phyloP scores from a whole-genome alignment of 805 yeast genomes.

The Metschnikowia lochheadii region DNA sequence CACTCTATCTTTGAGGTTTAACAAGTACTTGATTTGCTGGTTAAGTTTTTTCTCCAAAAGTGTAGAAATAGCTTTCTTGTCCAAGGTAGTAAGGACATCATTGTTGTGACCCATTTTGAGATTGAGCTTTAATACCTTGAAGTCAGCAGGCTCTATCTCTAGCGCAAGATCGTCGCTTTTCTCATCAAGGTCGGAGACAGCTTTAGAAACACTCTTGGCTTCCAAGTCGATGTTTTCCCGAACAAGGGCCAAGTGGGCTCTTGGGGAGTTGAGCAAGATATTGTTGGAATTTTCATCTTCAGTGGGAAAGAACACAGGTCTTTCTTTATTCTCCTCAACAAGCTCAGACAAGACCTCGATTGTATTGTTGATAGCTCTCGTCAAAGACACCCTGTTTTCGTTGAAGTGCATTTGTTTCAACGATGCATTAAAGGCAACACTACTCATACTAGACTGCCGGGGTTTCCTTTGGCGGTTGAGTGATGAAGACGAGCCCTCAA shows the following conservation, averaged over 20 bases:
- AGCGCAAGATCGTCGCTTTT: constrained; percentile 17
- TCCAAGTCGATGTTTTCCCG: constrained; percentile 33
- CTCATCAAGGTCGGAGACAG: constrained; percentile 12
- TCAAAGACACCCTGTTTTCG: constrained; percentile 62
- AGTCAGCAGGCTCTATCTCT: constrained; percentile 25
- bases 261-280: constrained; percentile 43
- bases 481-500: constrained; percentile 26
- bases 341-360: constrained; percentile 49
- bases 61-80: constrained; percentile 63
- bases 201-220: constrained; percentile 17
- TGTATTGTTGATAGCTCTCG: constrained; percentile 54
- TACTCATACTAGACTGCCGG: constrained; percentile 16
- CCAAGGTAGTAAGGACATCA: constrained; percentile 53
- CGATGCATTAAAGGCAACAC: constrained; percentile 45
- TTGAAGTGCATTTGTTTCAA: constrained; percentile 74
- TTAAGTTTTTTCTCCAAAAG: constrained; percentile 64
- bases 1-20: constrained; percentile 72
- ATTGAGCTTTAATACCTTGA: constrained; percentile 61
- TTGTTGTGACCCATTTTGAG: constrained; percentile 48
- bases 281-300: constrained; percentile 31
- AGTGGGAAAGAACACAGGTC: constrained; percentile 65
- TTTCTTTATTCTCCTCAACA: constrained; percentile 48
- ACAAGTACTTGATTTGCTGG: constrained; percentile 63
- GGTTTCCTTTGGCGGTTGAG: constrained; percentile 6
- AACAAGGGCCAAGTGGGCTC: constrained; percentile 51